These are phyloP conservation scores for Termitomyces heimii DNA, from an alignment of 768 basidiomycete species.

Conservation along the genomic window DNA sequence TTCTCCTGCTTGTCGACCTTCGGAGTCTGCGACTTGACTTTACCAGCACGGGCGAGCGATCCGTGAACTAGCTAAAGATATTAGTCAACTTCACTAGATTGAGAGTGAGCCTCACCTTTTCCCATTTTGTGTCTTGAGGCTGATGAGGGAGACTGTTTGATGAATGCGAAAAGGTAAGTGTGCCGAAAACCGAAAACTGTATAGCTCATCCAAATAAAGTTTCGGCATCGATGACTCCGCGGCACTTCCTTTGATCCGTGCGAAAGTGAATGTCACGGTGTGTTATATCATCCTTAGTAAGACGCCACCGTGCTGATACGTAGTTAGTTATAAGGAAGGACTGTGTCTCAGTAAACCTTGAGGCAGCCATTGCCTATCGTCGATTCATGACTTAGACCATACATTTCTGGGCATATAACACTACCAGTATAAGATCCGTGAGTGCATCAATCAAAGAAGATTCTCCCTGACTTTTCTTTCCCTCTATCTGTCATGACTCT, in stretches of 20 bases:
- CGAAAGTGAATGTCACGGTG: too few relatives aligned
- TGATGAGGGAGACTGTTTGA: constrained; percentile 11
- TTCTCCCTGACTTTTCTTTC: too few relatives aligned
- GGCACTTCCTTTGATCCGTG: neutral
- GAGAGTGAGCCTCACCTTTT: constrained; percentile 42
- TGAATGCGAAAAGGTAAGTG: neutral
- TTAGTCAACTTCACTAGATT: neutral
- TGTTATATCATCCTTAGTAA: too few relatives aligned
- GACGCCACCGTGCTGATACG: too few relatives aligned
- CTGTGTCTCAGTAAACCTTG: too few relatives aligned
- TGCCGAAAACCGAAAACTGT: neutral
- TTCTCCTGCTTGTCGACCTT: constrained; percentile 99
- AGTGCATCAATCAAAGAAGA: too few relatives aligned
- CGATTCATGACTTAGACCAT: too few relatives aligned
- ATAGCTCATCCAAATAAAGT: neutral
- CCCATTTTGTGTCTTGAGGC: constrained; percentile 60
- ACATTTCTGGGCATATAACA: too few relatives aligned
- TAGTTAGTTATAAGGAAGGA: too few relatives aligned
- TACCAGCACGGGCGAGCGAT: constrained; percentile 98
- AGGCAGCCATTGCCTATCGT: too few relatives aligned
- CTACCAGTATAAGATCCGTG: too few relatives aligned
- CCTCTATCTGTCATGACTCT: too few relatives aligned
- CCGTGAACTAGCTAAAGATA: constrained; percentile 70
- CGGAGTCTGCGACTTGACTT: constrained; percentile 97
- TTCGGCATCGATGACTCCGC: neutral